Conservation (phyloP, 1,284 basidiomycete genomes). For the Caloboletus firmus region DNA sequence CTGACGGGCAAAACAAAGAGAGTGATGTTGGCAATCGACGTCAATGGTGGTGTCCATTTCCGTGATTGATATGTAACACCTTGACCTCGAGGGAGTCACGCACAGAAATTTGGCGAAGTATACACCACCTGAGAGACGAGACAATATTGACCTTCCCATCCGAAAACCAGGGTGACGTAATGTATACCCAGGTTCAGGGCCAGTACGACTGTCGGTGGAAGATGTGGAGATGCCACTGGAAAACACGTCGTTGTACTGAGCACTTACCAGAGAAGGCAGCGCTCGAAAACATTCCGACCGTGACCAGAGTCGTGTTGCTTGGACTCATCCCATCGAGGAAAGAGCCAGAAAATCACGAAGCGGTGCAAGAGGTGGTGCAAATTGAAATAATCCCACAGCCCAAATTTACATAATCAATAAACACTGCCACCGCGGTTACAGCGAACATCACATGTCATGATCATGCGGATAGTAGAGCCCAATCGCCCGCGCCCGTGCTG, state of each 20-base stretch:
- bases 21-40: background rate
- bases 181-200: background rate
- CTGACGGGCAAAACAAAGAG: slow-evolving; percentile 2
- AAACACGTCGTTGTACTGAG: background rate
- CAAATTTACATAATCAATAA: too few relatives aligned
- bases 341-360: too few relatives aligned
- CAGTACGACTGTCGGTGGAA: background rate
- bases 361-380: too few relatives aligned
- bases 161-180: background rate
- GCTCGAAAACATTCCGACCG: slow-evolving; percentile 4
- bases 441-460: too few relatives aligned
- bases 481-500: too few relatives aligned
- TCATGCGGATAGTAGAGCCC: too few relatives aligned
- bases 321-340: background rate
- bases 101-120: background rate
- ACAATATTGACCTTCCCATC: too few relatives aligned
- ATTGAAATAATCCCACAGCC: too few relatives aligned
- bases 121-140: background rate
- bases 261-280: slow-evolving; percentile 7
- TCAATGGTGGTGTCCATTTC: background rate
- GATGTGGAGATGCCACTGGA: too few relatives aligned
- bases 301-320: background rate
- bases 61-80: background rate
- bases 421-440: background rate
- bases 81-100: background rate